A percentile compares a stretch with the other conserved stretches of the same genome.
Conservation (phyloP, 2,329 filamentous ascomycete genomes). For the Nemania sp. region DNA sequence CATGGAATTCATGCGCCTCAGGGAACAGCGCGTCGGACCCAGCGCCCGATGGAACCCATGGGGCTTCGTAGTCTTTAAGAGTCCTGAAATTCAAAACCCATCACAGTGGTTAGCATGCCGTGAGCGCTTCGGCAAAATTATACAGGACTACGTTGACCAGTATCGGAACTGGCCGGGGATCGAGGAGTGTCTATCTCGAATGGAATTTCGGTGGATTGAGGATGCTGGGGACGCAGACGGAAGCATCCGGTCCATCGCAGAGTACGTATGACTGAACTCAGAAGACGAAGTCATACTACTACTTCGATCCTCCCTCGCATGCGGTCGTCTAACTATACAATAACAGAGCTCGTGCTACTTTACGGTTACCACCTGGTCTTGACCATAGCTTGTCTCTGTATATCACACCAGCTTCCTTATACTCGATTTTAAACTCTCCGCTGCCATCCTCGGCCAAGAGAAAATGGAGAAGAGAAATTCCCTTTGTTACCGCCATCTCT, state of each 20-base stretch:
- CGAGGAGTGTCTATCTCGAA: conserved; percentile 18
- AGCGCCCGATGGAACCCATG: conserved; percentile 21
- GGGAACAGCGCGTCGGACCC: conserved; percentile 11
- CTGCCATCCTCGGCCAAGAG: conserved; percentile 17
- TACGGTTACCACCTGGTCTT: conserved; percentile 15
- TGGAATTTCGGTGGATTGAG: conserved; percentile 26
- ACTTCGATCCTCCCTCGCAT: neutral
- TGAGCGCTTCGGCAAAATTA: conserved; percentile 21
- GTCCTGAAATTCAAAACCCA: conserved; percentile 18
- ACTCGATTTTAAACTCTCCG: conserved; percentile 22
- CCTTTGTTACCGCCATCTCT: conserved; percentile 25
- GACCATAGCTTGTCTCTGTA: conserved; percentile 22
- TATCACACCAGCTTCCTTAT: conserved; percentile 18
- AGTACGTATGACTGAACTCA: conserved; percentile 9
- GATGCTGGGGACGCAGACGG: conserved; percentile 13
- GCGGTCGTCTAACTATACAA: neutral
- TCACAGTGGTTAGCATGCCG: conserved; percentile 20
- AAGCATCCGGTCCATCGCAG: conserved; percentile 17
- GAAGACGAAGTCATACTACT: neutral
- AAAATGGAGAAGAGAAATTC: conserved; percentile 22
- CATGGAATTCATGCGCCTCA: conserved; percentile 21
- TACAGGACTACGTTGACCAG: conserved; percentile 8
- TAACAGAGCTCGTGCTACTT: conserved; percentile 10
- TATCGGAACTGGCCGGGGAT: conserved; percentile 16
- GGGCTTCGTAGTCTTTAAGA: conserved; percentile 27